Base-by-base conservation (phyloP, 257 asterid species). In the Scutellaria barbata region DNA sequence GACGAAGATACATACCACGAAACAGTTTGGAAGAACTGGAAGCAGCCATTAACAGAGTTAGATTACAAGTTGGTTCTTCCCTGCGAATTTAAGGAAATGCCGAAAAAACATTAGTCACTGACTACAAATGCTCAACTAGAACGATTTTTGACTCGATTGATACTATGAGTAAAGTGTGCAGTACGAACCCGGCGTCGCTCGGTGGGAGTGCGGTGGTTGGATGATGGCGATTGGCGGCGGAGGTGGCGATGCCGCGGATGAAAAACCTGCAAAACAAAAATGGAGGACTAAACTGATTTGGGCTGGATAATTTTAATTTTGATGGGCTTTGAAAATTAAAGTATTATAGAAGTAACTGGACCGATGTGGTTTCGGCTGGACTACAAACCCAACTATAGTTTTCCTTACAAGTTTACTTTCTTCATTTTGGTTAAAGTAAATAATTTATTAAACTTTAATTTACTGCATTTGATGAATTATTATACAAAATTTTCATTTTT, bases 41-140 rank as follows among this genome's bases (percentile, higher is more conserved):
- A 48, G 87, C 85, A 46, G 90, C 87, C 90, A 85, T 85, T 50
- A 45, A 52, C 48, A 30, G 60, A 72, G 54, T 20, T 63, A 71
- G 61, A 70, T 16, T 67, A 8, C 61, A 41, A 37, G 66, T 9
- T 64, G 16, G 47, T 47, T 20, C 64, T 47, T 20, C 64, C 75
- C 80, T 60, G 78, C 71, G 6, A 39, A 60, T 45, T 58, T 33
- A 52, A 41, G 14, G 46, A 73, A 68, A 52, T 68, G 13, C 46
- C 43, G n/a, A 78, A 68, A 73, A 74, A 30, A 30, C 35, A 45
- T 18, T 14, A 67, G 35, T 35, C 12, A 5, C 48, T 43, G 30
- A 35, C 25, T 20, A 41, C 22, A 25, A 39, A 40, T 12, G 14
- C 22, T 65, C 39, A 35, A 50, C 6, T 3, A 3, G 46, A 17